Percentiles rank a stretch among this genome's conserved stretches.
phyloP scores from a whole-genome alignment of 306 rosid species.

The Vigna nakashimae region DNA sequence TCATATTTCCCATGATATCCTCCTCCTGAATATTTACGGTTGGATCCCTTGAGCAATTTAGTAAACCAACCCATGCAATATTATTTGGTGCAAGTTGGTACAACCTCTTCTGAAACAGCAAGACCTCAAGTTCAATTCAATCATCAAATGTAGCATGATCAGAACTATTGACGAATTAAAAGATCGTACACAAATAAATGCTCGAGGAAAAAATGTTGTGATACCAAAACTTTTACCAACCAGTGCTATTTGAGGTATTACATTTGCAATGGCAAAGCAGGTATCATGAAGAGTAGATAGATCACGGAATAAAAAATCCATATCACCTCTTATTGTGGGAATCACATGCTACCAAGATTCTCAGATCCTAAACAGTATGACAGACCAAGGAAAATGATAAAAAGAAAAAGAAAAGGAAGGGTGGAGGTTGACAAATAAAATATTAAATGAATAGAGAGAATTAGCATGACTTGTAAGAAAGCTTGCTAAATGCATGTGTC shows the following conservation, averaged over 20 bases:
- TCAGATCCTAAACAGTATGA: conserved; percentile 30
- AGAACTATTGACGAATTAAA: conserved; percentile 7
- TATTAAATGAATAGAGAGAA: background rate
- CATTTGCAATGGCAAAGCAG: background rate
- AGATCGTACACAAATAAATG: conserved; percentile 18
- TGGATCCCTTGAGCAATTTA: conserved; percentile 83
- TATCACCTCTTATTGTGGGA: conserved; percentile 16
- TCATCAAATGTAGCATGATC: conserved; percentile 27
- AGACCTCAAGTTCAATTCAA: conserved; percentile 7
- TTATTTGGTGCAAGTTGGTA: conserved; percentile 37
- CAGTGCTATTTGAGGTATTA: conserved; percentile 14
- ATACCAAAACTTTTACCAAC: conserved; percentile 24
- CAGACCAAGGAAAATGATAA: background rate
- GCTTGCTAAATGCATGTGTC: background rate
- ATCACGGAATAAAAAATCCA: conserved; percentile 34
- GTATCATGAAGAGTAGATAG: conserved; percentile 25
- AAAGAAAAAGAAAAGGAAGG: background rate
- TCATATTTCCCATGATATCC: conserved; percentile 59
- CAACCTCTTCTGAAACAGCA: conserved; percentile 50
- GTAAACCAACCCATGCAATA: conserved; percentile 83
- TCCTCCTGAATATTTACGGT: conserved; percentile 61
- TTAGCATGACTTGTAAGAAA: conserved; percentile 27
- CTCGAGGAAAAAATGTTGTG: conserved; percentile 12
- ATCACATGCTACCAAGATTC: conserved; percentile 5
- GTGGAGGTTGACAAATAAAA: background rate